Evolutionary conservation across 805 yeast genomes (phyloP).

Genomic region (Hanseniaspora lindneri): DNA sequence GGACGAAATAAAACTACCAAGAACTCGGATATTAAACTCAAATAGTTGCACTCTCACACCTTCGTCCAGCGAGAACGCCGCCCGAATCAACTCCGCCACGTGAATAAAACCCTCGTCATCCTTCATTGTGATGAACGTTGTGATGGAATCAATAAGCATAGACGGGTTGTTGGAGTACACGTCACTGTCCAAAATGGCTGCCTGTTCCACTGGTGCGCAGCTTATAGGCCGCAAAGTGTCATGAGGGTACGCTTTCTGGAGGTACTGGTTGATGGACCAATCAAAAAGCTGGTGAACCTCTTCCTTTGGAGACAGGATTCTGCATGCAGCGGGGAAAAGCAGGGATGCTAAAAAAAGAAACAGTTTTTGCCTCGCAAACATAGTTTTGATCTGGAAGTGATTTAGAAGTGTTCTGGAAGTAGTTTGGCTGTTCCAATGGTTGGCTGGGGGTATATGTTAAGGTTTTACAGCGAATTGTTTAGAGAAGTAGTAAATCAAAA

Average conservation of each 20-base stretch:
- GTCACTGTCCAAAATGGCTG: slow-evolving; percentile 58
- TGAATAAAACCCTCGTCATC: slow-evolving; percentile 45
- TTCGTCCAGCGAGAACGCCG: slow-evolving; percentile 32
- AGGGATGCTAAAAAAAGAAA: neutral
- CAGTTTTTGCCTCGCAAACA: neutral
- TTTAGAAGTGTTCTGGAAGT: too few relatives aligned
- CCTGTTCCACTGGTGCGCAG: slow-evolving; percentile 52
- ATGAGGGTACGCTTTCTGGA: slow-evolving; percentile 58
- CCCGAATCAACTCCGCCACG: slow-evolving; percentile 33
- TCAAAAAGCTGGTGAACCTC: slow-evolving; percentile 39
- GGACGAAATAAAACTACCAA: slow-evolving; percentile 72
- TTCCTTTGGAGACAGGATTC: neutral
- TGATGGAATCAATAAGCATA: slow-evolving; percentile 68
- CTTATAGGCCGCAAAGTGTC: slow-evolving; percentile 71
- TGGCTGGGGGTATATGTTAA: too few relatives aligned
- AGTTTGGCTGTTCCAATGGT: too few relatives aligned
- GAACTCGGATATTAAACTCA: slow-evolving; percentile 67
- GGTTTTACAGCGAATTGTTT: too few relatives aligned
- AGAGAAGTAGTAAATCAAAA: too few relatives aligned
- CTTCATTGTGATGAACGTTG: slow-evolving; percentile 62
- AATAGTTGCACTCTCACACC: slow-evolving; percentile 76
- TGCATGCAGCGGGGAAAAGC: neutral
- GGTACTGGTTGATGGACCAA: slow-evolving; percentile 65
- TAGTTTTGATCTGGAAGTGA: too few relatives aligned
- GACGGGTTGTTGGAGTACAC: slow-evolving; percentile 74